These are phyloP conservation scores for Scutellaria minor DNA, from an alignment of 257 asterid species.

Conservation along the genomic window DNA sequence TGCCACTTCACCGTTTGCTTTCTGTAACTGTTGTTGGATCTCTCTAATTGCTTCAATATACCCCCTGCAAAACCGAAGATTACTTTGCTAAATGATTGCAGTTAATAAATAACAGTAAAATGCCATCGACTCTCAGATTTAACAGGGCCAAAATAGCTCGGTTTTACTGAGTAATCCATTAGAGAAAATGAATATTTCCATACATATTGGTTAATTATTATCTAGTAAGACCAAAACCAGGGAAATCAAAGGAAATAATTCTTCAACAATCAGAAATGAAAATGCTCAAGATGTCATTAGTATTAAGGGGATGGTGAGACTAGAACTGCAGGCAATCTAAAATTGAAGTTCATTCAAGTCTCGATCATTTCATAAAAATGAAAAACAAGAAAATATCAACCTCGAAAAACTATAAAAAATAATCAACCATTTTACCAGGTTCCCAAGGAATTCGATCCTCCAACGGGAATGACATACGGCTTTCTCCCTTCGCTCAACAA, in stretches of 20 bases:
- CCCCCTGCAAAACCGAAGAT: slow-evolving; percentile 66
- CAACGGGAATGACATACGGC: slow-evolving; percentile 95
- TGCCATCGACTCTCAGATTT: slow-evolving; percentile 4
- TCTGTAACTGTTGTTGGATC: slow-evolving; percentile 69
- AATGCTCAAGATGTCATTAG: not conserved
- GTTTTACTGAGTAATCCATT: too few species aligned
- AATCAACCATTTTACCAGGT: slow-evolving; percentile 68
- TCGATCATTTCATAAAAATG: not conserved
- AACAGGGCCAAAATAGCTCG: not conserved
- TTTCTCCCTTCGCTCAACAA: slow-evolving; percentile 83
- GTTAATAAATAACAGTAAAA: not conserved
- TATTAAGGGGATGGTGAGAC: not conserved
- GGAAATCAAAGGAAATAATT: too few species aligned
- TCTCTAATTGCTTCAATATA: slow-evolving; percentile 91
- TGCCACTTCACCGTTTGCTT: slow-evolving; percentile 37
- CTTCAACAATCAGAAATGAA: too few species aligned
- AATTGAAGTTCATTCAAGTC: not conserved
- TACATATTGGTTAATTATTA: too few species aligned
- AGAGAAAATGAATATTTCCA: too few species aligned
- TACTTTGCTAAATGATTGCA: slow-evolving; percentile 1
- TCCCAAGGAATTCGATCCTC: slow-evolving; percentile 96
- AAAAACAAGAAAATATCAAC: not conserved
- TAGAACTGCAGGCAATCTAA: not conserved
- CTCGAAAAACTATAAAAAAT: not conserved
- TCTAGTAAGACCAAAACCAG: too few species aligned